Evolutionary conservation across 2,329 filamentous ascomycete species (phyloP), one percentile per base, ranked within the genome.

Genomic region (Ophiostoma montium): DNA sequence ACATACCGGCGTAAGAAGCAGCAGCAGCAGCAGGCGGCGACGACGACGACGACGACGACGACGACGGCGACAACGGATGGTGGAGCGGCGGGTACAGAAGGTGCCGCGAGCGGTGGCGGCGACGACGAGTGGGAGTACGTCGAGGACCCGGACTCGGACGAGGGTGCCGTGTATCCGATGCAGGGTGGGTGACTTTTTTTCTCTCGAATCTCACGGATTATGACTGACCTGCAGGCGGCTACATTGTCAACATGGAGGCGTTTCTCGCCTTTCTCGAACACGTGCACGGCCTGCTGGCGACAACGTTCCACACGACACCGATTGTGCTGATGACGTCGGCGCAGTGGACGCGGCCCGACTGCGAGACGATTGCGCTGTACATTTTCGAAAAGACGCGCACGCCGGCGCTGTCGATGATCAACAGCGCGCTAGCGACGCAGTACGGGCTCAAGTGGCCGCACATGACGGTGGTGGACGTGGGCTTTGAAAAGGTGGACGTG

Each of bases 331-430:
- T 96, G 65, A 78, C 84, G 8, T 86, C 94, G 57, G 89, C 92
- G 4, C 82, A 82, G 57, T 98, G 92, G 90, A 88, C 87, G 4
- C 79, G 84, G 9, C 82, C 84, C 54, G 88, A 95, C 64, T 83
- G 83, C 62, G 90, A 96, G 66, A 77, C 76, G 35, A 82, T 98
- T 56, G 85, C 89, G 13, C 86, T 92, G 54, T 98, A 95, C 70
- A 79, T 96, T 55, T 98, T 98, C 60, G 92, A 98, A 48, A 94
- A 92, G 67, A 95, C 94, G 62, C 92, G 90, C 68, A 92, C 87
- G 0, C 92, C 92, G 0, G 88, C 86, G 0, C 84, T 98, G 47
- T 89, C 84, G 58, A 74, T 96, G 54, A 83, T 98, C 69, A 86
- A 96, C 65, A 84, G 87, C 57, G 89, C 86, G 3, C 68, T 94